These are phyloP conservation scores for Candida pseudofarinosa DNA, from an alignment of 805 yeast genomes.

Conservation along the genomic window DNA sequence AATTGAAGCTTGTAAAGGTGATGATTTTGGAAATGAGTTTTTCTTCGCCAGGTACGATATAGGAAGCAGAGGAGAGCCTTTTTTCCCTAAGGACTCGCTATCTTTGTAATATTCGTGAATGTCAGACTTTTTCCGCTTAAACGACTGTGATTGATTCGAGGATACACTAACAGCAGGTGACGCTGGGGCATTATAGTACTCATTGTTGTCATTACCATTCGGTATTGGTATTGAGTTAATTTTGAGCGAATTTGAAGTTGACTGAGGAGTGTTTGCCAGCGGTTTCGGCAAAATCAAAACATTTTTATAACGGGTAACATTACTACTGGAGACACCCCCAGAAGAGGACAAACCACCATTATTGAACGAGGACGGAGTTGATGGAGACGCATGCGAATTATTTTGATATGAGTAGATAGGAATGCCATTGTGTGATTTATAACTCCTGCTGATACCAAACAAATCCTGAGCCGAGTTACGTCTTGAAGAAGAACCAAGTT, in stretches of 20 bases:
- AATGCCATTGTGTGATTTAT: conserved; percentile 3
- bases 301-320: conserved; percentile 27
- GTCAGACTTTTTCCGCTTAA: conserved; percentile 42
- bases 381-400: neutral
- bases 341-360: conserved; percentile 4
- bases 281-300: conserved; percentile 42
- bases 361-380: conserved; percentile 1
- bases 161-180: conserved; percentile 13
- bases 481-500: neutral
- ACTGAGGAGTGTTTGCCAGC: conserved; percentile 7
- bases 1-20: conserved; percentile 14
- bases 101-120: conserved; percentile 13
- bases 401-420: conserved; percentile 3
- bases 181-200: conserved; percentile 17
- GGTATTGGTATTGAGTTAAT: conserved; percentile 32
- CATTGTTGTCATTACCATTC: conserved; percentile 7
- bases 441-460: neutral
- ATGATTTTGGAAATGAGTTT: conserved; percentile 5
- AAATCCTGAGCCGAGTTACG: conserved; percentile 1
- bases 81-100: conserved; percentile 17
- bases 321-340: conserved; percentile 3
- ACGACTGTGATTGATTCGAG: conserved; percentile 13
- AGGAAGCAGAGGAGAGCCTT: conserved; percentile 14
- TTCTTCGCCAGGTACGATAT: conserved; percentile 13
- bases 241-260: conserved; percentile 3